A percentile compares a stretch with the other conserved stretches of the same genome.
Evolutionary conservation across 2,329 filamentous ascomycete genomes (phyloP).

Genomic region (Fusarium goolgardi): DNA sequence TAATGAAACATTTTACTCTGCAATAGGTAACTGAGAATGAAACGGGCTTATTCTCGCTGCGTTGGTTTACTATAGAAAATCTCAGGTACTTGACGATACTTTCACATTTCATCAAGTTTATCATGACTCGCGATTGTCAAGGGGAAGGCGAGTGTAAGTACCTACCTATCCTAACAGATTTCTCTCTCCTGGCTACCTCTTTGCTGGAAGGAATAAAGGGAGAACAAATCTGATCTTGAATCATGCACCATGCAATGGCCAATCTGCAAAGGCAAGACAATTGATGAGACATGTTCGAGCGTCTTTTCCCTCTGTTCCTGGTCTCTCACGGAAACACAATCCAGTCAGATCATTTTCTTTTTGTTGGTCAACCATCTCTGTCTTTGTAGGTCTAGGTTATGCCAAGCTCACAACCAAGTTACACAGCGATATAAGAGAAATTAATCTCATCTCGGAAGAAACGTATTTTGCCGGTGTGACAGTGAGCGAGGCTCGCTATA

Average conservation of each 20-base stretch:
- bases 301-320: conserved; percentile 4
- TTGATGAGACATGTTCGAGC: conserved; percentile 29
- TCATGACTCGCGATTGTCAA: conserved; percentile 18
- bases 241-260: conserved; percentile 2
- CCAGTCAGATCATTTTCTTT: conserved; percentile 2
- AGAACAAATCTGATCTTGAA: conserved; percentile 21
- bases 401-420: conserved; percentile 9
- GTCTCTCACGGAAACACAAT: conserved; percentile 34
- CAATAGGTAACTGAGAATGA: background rate
- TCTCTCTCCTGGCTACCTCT: background rate
- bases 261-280: conserved; percentile 22
- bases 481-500: background rate
- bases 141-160: background rate
- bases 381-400: background rate
- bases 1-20: conserved; percentile 12
- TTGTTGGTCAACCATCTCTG: background rate
- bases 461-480: conserved; percentile 1
- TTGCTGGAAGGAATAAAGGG: conserved; percentile 4
- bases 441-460: conserved; percentile 17
- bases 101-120: background rate
- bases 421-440: background rate
- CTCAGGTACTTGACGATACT: conserved; percentile 17
- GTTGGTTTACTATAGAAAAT: background rate
- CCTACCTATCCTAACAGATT: background rate
- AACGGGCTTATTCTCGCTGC: background rate